Percentiles rank a stretch among this genome's conserved stretches.
Conservation (phyloP, 1,139 yeast species). For the Protomyces macrosporus region DNA sequence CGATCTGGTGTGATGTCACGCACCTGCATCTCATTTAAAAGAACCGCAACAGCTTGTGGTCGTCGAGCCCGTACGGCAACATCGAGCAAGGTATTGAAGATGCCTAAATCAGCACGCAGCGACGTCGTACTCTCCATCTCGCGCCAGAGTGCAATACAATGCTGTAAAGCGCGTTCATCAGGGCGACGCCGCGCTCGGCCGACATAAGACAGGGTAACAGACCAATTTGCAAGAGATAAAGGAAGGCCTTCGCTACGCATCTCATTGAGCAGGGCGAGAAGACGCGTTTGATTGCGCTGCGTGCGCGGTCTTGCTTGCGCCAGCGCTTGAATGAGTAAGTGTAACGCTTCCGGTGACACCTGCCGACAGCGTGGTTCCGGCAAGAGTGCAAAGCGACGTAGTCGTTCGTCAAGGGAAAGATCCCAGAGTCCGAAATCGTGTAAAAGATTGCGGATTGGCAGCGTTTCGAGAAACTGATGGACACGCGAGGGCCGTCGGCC, state of each 20-base stretch:
- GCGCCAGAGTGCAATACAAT: slow-evolving; percentile 11
- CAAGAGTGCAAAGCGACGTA: slow-evolving; percentile 1
- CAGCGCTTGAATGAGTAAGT: slow-evolving; percentile 3
- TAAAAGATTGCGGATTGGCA: slow-evolving; percentile 15
- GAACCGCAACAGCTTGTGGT: slow-evolving; percentile 9
- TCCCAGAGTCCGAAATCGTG: slow-evolving; percentile 18
- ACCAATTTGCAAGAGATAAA: slow-evolving; percentile 5
- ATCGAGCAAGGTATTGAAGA: slow-evolving; percentile 23
- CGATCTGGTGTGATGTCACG: slow-evolving; percentile 14
- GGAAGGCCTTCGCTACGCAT: slow-evolving; percentile 6
- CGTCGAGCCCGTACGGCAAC: slow-evolving; percentile 14
- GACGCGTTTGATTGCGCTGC: not conserved
- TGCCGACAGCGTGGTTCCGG: slow-evolving; percentile 10
- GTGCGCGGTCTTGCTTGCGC: slow-evolving; percentile 12
- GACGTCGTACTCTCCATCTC: slow-evolving; percentile 15
- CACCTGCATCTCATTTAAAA: slow-evolving; percentile 9
- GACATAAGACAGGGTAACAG: slow-evolving; percentile 6
- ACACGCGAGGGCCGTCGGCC: slow-evolving; percentile 6
- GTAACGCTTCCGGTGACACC: slow-evolving; percentile 4
- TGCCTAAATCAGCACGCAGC: slow-evolving; percentile 7
- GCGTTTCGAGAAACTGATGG: slow-evolving; percentile 3
- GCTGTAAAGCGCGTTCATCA: not conserved
- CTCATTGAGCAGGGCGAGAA: slow-evolving; percentile 2
- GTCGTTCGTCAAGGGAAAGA: slow-evolving; percentile 14
- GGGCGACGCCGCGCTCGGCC: slow-evolving; percentile 8